These are phyloP conservation scores for Phyllostachys edulis DNA, from an alignment of 176 grass and related monocot species.

Conservation along the genomic window DNA sequence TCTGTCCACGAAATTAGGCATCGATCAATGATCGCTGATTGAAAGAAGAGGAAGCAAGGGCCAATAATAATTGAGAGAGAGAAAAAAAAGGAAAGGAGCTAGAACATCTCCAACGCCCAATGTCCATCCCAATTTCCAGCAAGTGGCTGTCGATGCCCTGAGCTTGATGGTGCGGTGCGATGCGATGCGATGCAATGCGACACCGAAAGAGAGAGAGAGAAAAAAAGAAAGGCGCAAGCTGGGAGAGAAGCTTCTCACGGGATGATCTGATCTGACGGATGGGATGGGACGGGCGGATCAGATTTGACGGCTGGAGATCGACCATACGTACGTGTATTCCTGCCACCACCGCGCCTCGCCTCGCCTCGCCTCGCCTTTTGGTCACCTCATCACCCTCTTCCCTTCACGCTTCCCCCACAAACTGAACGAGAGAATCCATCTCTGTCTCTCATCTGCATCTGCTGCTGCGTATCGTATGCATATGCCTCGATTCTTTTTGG, in stretches of 20 bases:
- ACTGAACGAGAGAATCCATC: not conserved
- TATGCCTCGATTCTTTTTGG: slow-evolving; percentile 3
- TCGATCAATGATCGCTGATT: not conserved
- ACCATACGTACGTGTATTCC: slow-evolving; percentile 19
- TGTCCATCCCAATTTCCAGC: not conserved
- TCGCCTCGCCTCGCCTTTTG: not conserved
- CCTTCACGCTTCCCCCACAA: not conserved
- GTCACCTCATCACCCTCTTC: not conserved
- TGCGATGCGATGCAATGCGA: not conserved
- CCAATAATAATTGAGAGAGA: not conserved
- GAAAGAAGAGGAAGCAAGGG: not conserved
- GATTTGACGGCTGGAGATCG: slow-evolving; percentile 23
- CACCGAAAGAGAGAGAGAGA: not conserved
- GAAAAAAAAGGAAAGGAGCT: not conserved
- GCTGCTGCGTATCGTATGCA: not conserved
- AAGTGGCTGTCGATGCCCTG: not conserved
- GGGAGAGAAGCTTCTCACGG: slow-evolving; percentile 22
- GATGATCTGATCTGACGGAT: slow-evolving; percentile 32
- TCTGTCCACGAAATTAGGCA: not conserved
- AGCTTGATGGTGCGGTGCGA: not conserved
- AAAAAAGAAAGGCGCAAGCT: not conserved
- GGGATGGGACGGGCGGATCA: not conserved
- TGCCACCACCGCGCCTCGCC: not conserved
- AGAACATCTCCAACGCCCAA: not conserved
- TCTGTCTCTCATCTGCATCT: not conserved